These are phyloP conservation scores for Eucalyptus polybractea DNA, from an alignment of 345 rosid species.

Conservation along the genomic window DNA sequence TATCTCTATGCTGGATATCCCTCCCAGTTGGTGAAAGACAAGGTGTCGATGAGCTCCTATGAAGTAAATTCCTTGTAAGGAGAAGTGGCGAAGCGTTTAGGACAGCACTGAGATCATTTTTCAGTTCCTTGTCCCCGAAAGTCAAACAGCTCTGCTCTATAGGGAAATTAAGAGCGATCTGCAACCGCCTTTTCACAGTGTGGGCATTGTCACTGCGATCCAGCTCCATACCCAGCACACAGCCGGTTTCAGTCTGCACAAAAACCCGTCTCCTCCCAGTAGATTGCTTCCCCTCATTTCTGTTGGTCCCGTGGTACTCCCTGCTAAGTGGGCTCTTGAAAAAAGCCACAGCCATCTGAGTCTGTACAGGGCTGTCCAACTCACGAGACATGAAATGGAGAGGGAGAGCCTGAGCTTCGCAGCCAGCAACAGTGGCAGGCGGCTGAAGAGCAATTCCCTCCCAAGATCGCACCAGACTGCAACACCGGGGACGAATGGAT, in stretches of 20 bases:
- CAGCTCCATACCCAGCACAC: slow-evolving; percentile 97
- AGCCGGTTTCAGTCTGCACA: slow-evolving; percentile 94
- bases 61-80: slow-evolving; percentile 62
- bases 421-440: slow-evolving; percentile 22
- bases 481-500: slow-evolving; percentile 7
- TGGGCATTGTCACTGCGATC: slow-evolving; percentile 92
- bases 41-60: slow-evolving; percentile 94
- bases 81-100: slow-evolving; percentile 86
- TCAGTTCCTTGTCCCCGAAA: slow-evolving; percentile 80
- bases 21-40: slow-evolving; percentile 91
- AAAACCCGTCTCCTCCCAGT: slow-evolving; percentile 79
- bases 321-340: slow-evolving; percentile 24
- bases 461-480: slow-evolving; percentile 26
- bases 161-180: slow-evolving; percentile 77
- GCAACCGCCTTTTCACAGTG: slow-evolving; percentile 88
- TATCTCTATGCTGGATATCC: slow-evolving; percentile 71
- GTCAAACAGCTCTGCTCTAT: slow-evolving; percentile 73
- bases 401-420: slow-evolving; percentile 5
- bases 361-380: slow-evolving; percentile 92
- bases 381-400: slow-evolving; percentile 73
- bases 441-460: slow-evolving; percentile 32
- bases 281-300: slow-evolving; percentile 62
- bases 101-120: slow-evolving; percentile 82
- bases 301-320: neutral
- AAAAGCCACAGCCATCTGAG: slow-evolving; percentile 73